Base-by-base conservation (phyloP, 164 flowering plant genomes). In the Umbellularia californica region DNA sequence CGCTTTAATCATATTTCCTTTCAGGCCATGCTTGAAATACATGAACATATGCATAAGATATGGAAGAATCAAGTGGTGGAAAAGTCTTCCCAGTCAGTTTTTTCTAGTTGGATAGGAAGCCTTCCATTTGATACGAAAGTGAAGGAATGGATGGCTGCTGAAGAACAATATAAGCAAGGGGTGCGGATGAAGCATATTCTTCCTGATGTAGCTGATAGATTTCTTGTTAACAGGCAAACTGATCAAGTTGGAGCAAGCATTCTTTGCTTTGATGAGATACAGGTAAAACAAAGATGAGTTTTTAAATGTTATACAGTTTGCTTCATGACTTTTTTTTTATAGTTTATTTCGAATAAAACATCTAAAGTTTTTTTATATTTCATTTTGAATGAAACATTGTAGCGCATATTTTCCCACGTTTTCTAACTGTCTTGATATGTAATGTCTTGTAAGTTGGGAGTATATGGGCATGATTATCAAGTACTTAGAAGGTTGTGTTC, bases 191-290 rank as follows among this genome's bases (percentile, higher is more conserved):
- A 92, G 82, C 85, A 95, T 81, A 93, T 95, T 84, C 99, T 95
- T 85, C 98, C 95, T 74, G 94, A 89, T 77, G 98, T 95, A 64
- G 99, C 99, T 58, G 99, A 95, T 74, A 88, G 88, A 82, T 92
- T 95, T 82, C 93, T 95, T 69, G 82, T 90, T 27, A 89, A 91
- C 71, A 82, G 74, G 41, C 78, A 87, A 78, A 80, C 81, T 47
- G 79, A 82, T 80, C 80, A 84, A 79, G 83, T 82, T 71, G 98
- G 98, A 74, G 98, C 97, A 50, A 90, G 92, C 83, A 78, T 95
- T 83, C 92, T 95, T 63, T 95, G 99, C 84, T 95, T 95, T 85
- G 99, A 95, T 84, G 99, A 95, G 85, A 90, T 95, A 73, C 99
- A 95, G 99, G 99, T 93, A 80, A 33, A 55, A 13, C 6, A 58